Conservation (phyloP, 805 yeast genomes). For the Brettanomyces custersianus region DNA sequence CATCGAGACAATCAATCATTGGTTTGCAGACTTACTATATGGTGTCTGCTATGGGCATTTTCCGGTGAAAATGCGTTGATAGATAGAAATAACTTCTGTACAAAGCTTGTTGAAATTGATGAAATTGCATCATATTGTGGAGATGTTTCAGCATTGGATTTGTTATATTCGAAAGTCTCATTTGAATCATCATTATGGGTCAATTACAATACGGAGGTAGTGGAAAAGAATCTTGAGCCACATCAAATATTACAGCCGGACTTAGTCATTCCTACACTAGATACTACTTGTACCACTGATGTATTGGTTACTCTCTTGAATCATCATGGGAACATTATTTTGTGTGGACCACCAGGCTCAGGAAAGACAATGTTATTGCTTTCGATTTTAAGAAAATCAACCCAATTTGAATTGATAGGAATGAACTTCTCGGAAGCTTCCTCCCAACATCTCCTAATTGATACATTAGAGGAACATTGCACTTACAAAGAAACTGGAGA, state of each 20-base stretch:
- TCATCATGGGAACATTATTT: slow-evolving; percentile 50
- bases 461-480: slow-evolving; percentile 67
- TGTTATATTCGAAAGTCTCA: slow-evolving; percentile 35
- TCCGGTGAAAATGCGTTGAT: slow-evolving; percentile 43
- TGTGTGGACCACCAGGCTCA: slow-evolving; percentile 97
- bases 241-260: slow-evolving; percentile 53
- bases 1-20: slow-evolving; percentile 23
- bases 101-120: slow-evolving; percentile 18
- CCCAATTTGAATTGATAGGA: slow-evolving; percentile 51
- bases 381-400: slow-evolving; percentile 51
- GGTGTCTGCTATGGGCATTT: slow-evolving; percentile 52
- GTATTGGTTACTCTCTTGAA: slow-evolving; percentile 48
- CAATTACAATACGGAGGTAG: slow-evolving; percentile 31
- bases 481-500: slow-evolving; percentile 40
- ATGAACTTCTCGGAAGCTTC: slow-evolving; percentile 82
- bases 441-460: slow-evolving; percentile 48
- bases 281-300: slow-evolving; percentile 60
- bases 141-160: slow-evolving; percentile 7
- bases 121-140: slow-evolving; percentile 7
- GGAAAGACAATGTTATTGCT: slow-evolving; percentile 91
- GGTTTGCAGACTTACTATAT: slow-evolving; percentile 25
- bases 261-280: slow-evolving; percentile 68
- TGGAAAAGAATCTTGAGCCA: slow-evolving; percentile 39
- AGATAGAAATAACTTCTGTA: slow-evolving; percentile 32
- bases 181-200: slow-evolving; percentile 40